Evolutionary conservation across 352 stramenopile genomes (phyloP).

Genomic region (Phytophthora ohioensis): DNA sequence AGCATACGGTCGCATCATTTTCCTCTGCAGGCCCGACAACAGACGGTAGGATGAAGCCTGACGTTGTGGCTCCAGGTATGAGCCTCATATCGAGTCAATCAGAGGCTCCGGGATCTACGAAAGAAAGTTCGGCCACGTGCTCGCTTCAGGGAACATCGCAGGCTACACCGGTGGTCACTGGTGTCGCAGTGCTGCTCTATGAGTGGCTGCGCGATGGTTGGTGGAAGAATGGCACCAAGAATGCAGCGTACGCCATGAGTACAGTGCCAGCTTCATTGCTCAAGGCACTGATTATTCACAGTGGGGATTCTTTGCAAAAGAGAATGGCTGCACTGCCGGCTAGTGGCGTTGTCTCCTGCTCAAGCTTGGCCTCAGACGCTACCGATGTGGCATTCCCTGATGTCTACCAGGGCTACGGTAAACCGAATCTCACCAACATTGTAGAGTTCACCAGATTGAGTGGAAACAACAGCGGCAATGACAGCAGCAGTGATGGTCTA

Average conservation of each 20-base stretch:
- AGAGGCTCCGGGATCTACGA: conserved; percentile 56
- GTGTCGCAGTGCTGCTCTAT: conserved; percentile 75
- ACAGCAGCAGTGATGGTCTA: conserved; percentile 9
- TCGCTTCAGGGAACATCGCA: conserved; percentile 84
- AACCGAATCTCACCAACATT: conserved; percentile 85
- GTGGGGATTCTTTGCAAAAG: conserved; percentile 59
- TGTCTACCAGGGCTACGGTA: conserved; percentile 83
- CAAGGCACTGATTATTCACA: conserved; percentile 88
- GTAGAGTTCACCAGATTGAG: conserved; percentile 52
- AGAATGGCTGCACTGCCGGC: conserved; percentile 52
- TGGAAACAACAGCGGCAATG: conserved; percentile 26
- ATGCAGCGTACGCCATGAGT: conserved; percentile 62
- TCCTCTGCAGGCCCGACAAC: conserved; percentile 83
- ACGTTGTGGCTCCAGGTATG: conserved; percentile 89
- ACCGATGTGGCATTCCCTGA: conserved; percentile 63
- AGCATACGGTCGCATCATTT: conserved; percentile 84
- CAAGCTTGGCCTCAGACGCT: conserved; percentile 36
- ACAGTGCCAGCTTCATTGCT: conserved; percentile 74
- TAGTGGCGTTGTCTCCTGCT: conserved; percentile 63
- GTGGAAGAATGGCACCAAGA: conserved; percentile 74
- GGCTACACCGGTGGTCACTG: conserved; percentile 77
- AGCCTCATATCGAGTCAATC: conserved; percentile 80
- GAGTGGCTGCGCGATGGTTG: conserved; percentile 85
- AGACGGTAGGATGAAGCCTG: conserved; percentile 88
- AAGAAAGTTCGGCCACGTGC: conserved; percentile 65